A percentile compares a stretch with the other conserved stretches of the same genome.
phyloP scores from a whole-genome alignment of 106 monocot genomes.

The Narthecium ossifragum region DNA sequence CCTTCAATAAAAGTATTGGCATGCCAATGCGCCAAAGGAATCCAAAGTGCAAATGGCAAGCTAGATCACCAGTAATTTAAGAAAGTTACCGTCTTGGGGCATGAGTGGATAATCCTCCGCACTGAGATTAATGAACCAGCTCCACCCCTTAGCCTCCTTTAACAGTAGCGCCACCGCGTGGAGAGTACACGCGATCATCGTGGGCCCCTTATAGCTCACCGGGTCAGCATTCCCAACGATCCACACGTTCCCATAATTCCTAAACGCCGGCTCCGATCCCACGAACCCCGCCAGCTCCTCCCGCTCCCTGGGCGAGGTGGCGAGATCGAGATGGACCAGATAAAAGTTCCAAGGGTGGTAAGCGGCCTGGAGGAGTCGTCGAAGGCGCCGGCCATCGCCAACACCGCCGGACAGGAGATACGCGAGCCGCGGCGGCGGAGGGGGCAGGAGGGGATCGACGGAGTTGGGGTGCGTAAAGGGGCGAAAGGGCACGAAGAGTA shows the following conservation, averaged over 20 bases:
- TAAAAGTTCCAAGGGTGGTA: constrained; percentile 88
- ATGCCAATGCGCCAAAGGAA: no score
- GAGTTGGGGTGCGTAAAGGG: background rate
- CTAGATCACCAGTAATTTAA: no score
- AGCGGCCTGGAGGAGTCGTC: constrained; percentile 46
- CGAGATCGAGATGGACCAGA: constrained; percentile 50
- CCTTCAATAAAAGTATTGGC: no score
- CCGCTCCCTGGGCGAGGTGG: constrained; percentile 36
- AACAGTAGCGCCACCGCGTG: constrained; percentile 3
- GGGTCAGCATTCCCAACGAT: background rate
- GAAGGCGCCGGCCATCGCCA: constrained; percentile 51
- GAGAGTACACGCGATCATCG: constrained; percentile 4
- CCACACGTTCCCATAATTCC: constrained; percentile 4
- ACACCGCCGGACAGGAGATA: constrained; percentile 60
- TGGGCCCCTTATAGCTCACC: constrained; percentile 9
- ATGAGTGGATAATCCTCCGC: constrained; percentile 11
- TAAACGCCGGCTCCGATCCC: constrained; percentile 4
- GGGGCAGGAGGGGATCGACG: constrained; percentile 8
- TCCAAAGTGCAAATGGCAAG: no score
- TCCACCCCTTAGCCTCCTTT: constrained; percentile 10
- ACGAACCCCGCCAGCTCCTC: constrained; percentile 2
- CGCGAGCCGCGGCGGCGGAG: constrained; percentile 43
- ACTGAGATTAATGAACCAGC: constrained; percentile 13
- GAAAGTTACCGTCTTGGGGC: constrained; percentile 11
- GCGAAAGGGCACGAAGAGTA: constrained; percentile 10